phyloP scores from a whole-genome alignment of 306 rosid genomes.

The Pueraria montana region DNA sequence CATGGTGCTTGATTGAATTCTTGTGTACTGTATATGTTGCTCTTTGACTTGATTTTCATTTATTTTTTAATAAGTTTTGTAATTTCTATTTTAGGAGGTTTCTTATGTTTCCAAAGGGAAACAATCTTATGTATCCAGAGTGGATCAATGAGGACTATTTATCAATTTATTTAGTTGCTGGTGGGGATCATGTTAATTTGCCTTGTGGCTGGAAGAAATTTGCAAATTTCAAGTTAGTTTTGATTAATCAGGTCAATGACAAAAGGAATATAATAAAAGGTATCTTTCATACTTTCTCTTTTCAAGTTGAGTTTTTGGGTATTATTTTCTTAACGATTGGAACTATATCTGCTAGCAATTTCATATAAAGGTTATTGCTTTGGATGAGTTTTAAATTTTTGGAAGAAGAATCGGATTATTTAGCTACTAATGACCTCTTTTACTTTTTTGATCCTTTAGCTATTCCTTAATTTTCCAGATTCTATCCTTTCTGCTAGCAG shows the following conservation, averaged over 20 bases:
- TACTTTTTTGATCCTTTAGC: too few relatives aligned
- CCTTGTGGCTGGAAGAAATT: conserved; percentile 68
- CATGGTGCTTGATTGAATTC: conserved; percentile 40
- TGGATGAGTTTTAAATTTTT: background rate
- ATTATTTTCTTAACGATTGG: too few relatives aligned
- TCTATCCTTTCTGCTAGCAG: too few relatives aligned
- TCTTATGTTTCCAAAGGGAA: conserved; percentile 42
- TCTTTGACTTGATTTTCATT: background rate
- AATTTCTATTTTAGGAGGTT: conserved; percentile 61
- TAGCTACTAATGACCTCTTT: background rate
- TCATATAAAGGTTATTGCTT: background rate
- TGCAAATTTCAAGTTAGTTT: conserved; percentile 65
- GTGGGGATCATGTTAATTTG: conserved; percentile 53
- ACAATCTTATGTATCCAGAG: conserved; percentile 41
- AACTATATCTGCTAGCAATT: too few relatives aligned
- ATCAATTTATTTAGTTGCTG: conserved; percentile 77
- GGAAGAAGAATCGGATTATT: background rate
- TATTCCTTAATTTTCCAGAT: too few relatives aligned
- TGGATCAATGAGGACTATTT: conserved; percentile 47
- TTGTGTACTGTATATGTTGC: too few relatives aligned
- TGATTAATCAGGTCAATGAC: conserved; percentile 60
- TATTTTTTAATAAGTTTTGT: conserved; percentile 28
- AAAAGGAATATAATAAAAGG: conserved; percentile 61
- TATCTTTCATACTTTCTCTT: background rate
- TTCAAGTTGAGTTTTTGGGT: background rate